These are phyloP conservation scores for Umbelopsis sp. DNA, from an alignment of 371 early-diverging fungal species.

Conservation along the genomic window DNA sequence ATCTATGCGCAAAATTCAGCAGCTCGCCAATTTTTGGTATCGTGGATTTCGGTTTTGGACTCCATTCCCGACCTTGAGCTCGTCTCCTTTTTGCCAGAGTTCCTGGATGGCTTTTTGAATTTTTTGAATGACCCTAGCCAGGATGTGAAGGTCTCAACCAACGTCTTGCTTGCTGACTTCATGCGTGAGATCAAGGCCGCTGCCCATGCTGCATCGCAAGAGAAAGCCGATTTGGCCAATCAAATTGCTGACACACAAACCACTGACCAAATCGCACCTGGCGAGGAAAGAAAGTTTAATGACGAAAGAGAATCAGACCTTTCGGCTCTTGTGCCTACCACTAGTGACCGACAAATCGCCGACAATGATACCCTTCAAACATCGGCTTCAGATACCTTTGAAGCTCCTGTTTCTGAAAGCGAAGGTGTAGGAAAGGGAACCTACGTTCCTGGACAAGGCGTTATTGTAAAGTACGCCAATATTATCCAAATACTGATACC, in stretches of 20 bases:
- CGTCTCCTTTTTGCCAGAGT: conserved; percentile 83
- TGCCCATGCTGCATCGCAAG: conserved; percentile 56
- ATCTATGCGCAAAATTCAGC: conserved; percentile 85
- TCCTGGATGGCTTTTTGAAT: conserved; percentile 83
- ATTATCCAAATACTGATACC: conserved; percentile 83
- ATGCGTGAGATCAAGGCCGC: conserved; percentile 81
- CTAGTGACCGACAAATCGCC: not conserved
- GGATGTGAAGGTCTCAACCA: conserved; percentile 79
- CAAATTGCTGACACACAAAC: not conserved
- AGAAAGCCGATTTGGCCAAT: conserved; percentile 24
- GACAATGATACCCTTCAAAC: conserved; percentile 18
- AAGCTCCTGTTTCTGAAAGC: conserved; percentile 20
- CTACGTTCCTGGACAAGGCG: conserved; percentile 74
- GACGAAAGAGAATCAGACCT: conserved; percentile 22
- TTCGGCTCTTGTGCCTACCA: not conserved
- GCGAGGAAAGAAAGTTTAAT: not conserved
- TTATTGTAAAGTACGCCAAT: conserved; percentile 76
- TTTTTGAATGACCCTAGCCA: conserved; percentile 86
- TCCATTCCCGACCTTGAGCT: conserved; percentile 91
- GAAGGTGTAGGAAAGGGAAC: conserved; percentile 58
- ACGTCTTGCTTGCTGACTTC: conserved; percentile 73
- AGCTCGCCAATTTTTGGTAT: conserved; percentile 87
- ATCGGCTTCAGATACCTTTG: not conserved
- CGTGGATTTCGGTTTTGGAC: conserved; percentile 89
- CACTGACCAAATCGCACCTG: not conserved